A percentile compares a stretch with the other conserved stretches of the same genome.
Conservation (phyloP, 805 yeast genomes). For the Saccharomyces eubayanus region DNA sequence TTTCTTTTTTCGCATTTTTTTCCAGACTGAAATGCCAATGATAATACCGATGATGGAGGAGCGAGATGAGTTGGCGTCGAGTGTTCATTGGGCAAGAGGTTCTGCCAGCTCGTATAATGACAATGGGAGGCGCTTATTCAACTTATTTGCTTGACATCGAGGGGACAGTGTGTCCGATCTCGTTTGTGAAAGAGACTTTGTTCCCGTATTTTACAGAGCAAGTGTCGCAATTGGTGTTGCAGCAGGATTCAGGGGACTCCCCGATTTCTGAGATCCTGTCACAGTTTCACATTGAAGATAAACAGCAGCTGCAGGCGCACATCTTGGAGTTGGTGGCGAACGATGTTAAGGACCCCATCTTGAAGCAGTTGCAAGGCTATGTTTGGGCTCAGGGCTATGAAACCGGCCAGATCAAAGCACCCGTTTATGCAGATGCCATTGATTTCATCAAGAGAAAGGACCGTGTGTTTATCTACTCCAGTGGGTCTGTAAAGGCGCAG, state of each 20-base stretch:
- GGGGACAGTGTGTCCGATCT: slow-evolving; percentile 88
- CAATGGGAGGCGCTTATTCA: neutral
- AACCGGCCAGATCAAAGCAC: slow-evolving; percentile 68
- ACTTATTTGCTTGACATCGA: slow-evolving; percentile 66
- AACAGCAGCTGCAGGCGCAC: slow-evolving; percentile 36
- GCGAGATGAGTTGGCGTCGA: neutral
- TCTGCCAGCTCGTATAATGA: neutral
- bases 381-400: slow-evolving; percentile 78
- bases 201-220: slow-evolving; percentile 64
- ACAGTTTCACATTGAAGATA: slow-evolving; percentile 24
- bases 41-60: neutral
- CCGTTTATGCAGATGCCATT: slow-evolving; percentile 67
- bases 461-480: slow-evolving; percentile 65
- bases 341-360: slow-evolving; percentile 69
- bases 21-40: neutral
- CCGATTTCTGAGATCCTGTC: slow-evolving; percentile 20
- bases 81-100: neutral
- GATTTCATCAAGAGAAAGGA: slow-evolving; percentile 42
- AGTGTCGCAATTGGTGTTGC: slow-evolving; percentile 36
- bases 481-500: slow-evolving; percentile 86
- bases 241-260: slow-evolving; percentile 9
- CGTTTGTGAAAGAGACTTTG: slow-evolving; percentile 72
- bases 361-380: slow-evolving; percentile 75
- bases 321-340: slow-evolving; percentile 47
- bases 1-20: neutral